Evolutionary conservation across 2,329 filamentous ascomycete genomes (phyloP).

Genomic region (Aspergillus vadensis): DNA sequence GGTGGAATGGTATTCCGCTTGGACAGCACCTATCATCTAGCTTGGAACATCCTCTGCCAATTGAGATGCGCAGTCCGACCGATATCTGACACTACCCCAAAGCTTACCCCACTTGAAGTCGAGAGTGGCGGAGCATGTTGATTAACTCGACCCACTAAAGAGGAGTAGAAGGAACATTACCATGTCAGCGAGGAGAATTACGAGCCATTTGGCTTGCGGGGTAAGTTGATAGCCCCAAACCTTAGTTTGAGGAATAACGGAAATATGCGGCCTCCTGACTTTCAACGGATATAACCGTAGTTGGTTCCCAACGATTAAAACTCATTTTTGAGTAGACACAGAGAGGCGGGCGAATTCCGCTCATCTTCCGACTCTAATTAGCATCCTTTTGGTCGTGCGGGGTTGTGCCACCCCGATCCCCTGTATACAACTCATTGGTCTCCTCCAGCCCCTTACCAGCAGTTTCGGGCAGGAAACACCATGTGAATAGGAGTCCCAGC

Average conservation of each 20-base stretch:
- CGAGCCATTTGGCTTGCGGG: not conserved
- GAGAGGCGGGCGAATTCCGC: slow-evolving; percentile 5
- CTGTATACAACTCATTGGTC: slow-evolving; percentile 5
- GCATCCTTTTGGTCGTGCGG: not conserved
- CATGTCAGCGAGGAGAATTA: not conserved
- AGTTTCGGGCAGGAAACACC: slow-evolving; percentile 9
- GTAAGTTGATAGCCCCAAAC: not conserved
- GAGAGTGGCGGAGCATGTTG: not conserved
- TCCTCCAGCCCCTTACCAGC: slow-evolving; percentile 8
- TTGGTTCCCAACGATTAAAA: not conserved
- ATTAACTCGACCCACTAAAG: not conserved
- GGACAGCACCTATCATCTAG: not conserved
- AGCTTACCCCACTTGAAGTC: not conserved
- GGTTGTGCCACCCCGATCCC: not conserved
- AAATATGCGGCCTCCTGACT: slow-evolving; percentile 3
- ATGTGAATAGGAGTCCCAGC: slow-evolving; percentile 7
- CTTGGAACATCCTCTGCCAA: not conserved
- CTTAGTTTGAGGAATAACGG: not conserved
- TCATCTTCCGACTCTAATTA: not conserved
- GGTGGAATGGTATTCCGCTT: not conserved
- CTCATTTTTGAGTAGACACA: not conserved
- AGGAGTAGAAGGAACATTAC: not conserved
- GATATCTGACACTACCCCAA: not conserved
- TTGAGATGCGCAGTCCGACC: not conserved
- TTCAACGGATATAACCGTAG: not conserved